Percentiles rank a stretch among this genome's conserved stretches.
These are phyloP conservation scores for Entamoeba invadens DNA, from an alignment of 208 protist species.

Conservation along the genomic window DNA sequence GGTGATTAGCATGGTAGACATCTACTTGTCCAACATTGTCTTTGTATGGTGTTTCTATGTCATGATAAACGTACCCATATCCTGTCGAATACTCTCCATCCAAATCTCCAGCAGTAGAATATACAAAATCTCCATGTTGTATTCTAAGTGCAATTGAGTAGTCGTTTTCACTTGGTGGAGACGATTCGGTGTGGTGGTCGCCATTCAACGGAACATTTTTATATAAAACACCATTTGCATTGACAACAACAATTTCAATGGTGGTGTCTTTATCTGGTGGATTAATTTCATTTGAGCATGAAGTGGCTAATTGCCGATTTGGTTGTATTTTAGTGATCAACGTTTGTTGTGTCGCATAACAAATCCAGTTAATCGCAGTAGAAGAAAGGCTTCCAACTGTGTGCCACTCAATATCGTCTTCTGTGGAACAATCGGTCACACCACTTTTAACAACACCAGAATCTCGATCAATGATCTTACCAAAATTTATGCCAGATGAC, in stretches of 20 bases:
- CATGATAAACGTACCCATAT: neutral
- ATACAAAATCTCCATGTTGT: neutral
- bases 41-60: neutral
- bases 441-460: neutral
- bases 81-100: neutral
- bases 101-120: neutral
- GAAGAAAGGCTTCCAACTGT: neutral
- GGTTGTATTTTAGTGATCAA: neutral
- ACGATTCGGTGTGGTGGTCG: neutral
- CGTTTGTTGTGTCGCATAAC: neutral
- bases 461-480: neutral
- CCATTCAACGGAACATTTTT: neutral
- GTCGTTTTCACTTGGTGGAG: neutral
- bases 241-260: neutral
- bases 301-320: neutral
- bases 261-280: neutral
- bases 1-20: neutral
- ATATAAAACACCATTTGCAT: neutral
- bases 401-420: neutral
- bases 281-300: neutral
- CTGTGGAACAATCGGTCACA: neutral
- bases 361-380: neutral
- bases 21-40: neutral
- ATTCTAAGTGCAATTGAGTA: neutral
- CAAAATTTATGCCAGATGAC: neutral